Evolutionary conservation across 257 asterid species (phyloP), one percentile per base, ranked within the genome.

Genomic region (Solanum gandarillasii): DNA sequence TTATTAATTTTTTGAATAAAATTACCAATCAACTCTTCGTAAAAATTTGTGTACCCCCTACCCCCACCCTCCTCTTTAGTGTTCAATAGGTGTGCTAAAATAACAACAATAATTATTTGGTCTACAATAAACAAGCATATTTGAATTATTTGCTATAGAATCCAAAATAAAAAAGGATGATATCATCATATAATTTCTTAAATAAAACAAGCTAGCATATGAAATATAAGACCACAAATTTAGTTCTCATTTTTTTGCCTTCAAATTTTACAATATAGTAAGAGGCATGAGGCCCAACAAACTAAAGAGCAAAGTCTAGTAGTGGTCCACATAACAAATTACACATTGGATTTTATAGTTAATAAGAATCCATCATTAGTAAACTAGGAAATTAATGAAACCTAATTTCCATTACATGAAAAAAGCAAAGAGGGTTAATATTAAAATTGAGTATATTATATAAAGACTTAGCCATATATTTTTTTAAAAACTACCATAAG

Each of bases 401-500:
- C 41, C 67, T 81, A 74, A 73, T 81, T 46, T 27, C 36, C 85
- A 16, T 81, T 43, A 25, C 85, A 46, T 81, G 68, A 29, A 46
- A 34, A 35, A 81, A 81, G 1, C 23, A 79, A 27, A 81, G 27
- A 81, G 41, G 67, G 85, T 79, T 43, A 43, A 79, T 27, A 43
- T 55, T 55, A 14, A 41, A 78, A 78, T n/a, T 78, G 62, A 78
- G 84, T 62, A 62, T n/a, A 23, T 23, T 39, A 25, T 41, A 78
- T 78, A 35, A 35, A 35, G 82, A 73, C 60, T 21, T 35, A 3
- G 31, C 46, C 48, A 21, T 35, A 73, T 71, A 5, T 7, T 7
- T n/a, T 70, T 39, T 16, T 6, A 9, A 0, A 8, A 48, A 85
- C 91, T 94, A 96, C 94, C 95, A 96, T 90, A 94, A 93, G 93